phyloP scores from a whole-genome alignment of 805 yeast genomes.

The Teunomyces gatunensis region DNA sequence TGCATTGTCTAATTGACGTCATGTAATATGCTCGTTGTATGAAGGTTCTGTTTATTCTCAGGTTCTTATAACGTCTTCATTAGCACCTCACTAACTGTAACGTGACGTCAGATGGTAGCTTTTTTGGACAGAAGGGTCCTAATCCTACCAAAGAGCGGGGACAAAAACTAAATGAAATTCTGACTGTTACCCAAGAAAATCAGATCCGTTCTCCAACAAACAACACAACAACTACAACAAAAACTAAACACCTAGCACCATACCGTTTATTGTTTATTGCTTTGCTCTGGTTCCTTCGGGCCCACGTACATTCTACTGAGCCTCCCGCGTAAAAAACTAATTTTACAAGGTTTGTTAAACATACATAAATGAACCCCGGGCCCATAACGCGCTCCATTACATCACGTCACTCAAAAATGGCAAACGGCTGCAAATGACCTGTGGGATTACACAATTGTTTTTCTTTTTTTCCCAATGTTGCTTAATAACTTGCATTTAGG shows the following conservation, averaged over 20 bases:
- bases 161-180: not conserved
- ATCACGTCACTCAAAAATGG: not conserved
- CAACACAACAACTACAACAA: too few species aligned
- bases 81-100: not conserved
- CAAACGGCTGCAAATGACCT: slow-evolving; percentile 3
- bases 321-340: not conserved
- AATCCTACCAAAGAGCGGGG: not conserved
- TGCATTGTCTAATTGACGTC: not conserved
- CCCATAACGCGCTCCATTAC: not conserved
- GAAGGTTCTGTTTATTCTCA: not conserved
- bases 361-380: not conserved
- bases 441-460: not conserved
- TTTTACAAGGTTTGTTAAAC: not conserved
- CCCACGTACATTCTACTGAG: not conserved
- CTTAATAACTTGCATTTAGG: slow-evolving; percentile 1
- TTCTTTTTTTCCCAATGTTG: not conserved
- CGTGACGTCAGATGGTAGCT: not conserved
- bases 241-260: too few species aligned
- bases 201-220: too few species aligned
- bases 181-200: not conserved
- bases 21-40: not conserved
- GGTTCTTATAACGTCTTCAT: too few species aligned
- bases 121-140: not conserved
- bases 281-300: too few species aligned
- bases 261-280: too few species aligned